Conservation (phyloP, 208 protist species). For the Ichthyophonus hoferi region DNA sequence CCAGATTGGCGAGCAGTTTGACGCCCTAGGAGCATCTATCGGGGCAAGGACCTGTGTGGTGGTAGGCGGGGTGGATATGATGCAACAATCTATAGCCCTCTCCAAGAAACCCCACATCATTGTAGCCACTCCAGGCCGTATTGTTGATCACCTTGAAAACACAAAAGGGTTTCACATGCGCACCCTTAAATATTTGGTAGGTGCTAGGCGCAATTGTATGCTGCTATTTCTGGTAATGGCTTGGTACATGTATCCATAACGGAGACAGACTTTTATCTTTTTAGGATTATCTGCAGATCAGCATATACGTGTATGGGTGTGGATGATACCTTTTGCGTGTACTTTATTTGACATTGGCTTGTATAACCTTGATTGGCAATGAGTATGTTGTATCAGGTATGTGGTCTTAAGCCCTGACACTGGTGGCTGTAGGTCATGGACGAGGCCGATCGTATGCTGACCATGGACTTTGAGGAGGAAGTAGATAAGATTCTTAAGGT, state of each 20-base stretch:
- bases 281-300: too few relatives aligned
- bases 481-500: slow-evolving; percentile 88
- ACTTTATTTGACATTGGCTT: too few relatives aligned
- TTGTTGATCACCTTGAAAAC: slow-evolving; percentile 94
- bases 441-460: slow-evolving; percentile 96
- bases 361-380: too few relatives aligned
- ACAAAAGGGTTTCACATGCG: slow-evolving; percentile 72
- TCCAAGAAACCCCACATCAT: slow-evolving; percentile 90
- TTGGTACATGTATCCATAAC: too few relatives aligned
- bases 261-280: too few relatives aligned
- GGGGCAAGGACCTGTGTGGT: slow-evolving; percentile 76
- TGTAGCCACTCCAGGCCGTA: slow-evolving; percentile 91
- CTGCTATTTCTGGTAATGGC: too few relatives aligned
- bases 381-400: too few relatives aligned
- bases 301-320: too few relatives aligned
- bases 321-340: too few relatives aligned
- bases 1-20: slow-evolving; percentile 85
- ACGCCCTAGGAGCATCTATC: slow-evolving; percentile 61
- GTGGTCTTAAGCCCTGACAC: too few relatives aligned
- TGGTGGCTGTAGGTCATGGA: slow-evolving; percentile 85
- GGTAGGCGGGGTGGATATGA: slow-evolving; percentile 86
- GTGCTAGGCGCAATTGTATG: too few relatives aligned
- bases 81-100: slow-evolving; percentile 83
- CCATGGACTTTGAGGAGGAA: slow-evolving; percentile 96
- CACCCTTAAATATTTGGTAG: slow-evolving; percentile 14